Evolutionary conservation across 768 basidiomycete species (phyloP).

Genomic region (Agaricus subrufescens): DNA sequence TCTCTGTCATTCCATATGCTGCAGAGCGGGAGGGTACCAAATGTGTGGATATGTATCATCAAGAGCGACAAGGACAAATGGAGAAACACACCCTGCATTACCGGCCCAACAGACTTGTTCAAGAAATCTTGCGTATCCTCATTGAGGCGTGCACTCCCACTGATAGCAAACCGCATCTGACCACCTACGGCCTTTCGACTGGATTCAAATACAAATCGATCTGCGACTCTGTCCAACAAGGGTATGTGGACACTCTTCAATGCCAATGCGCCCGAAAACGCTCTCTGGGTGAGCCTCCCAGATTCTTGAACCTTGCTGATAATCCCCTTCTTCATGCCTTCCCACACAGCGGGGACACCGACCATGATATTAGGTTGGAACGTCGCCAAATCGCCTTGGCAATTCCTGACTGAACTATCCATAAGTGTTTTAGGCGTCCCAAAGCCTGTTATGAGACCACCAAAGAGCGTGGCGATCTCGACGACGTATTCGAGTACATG

Average conservation of each 20-base stretch:
- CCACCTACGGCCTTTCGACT: conserved; percentile 76
- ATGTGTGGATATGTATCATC: neutral
- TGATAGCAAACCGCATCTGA: conserved; percentile 60
- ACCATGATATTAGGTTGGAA: conserved; percentile 78
- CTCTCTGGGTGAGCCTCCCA: conserved; percentile 49
- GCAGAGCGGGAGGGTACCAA: too few relatives aligned
- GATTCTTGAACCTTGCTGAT: conserved; percentile 59
- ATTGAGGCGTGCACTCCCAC: conserved; percentile 76
- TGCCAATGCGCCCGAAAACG: conserved; percentile 66
- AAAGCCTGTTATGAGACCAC: conserved; percentile 74
- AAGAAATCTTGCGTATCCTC: conserved; percentile 82
- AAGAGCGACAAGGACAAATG: neutral
- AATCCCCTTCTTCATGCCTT: conserved; percentile 87
- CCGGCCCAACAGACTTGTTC: conserved; percentile 58
- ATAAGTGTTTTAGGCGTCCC: conserved; percentile 87
- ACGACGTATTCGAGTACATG: conserved; percentile 90
- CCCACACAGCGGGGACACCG: conserved; percentile 89
- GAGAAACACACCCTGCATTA: conserved; percentile 64
- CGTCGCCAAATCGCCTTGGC: conserved; percentile 68
- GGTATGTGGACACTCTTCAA: conserved; percentile 63
- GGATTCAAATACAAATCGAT: conserved; percentile 59
- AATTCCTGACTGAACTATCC: conserved; percentile 71
- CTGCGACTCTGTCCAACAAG: conserved; percentile 51
- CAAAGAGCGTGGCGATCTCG: conserved; percentile 62
- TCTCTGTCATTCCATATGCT: conserved; percentile 90